These are phyloP conservation scores for Bruguiera sexangula DNA, from an alignment of 345 rosid genomes.

Conservation along the genomic window DNA sequence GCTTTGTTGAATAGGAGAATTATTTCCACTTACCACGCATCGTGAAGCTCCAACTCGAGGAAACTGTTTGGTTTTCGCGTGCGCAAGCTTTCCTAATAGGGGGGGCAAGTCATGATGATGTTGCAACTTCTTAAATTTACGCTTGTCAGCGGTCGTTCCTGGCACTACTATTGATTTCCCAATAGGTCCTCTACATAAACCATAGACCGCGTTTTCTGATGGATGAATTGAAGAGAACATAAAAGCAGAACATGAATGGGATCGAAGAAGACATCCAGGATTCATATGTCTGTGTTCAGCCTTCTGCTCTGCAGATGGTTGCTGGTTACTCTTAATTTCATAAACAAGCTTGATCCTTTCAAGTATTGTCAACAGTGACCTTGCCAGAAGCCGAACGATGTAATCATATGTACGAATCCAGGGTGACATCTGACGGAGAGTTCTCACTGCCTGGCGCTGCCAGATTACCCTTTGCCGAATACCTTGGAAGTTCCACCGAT, in stretches of 20 bases:
- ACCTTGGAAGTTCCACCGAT: slow-evolving; percentile 42
- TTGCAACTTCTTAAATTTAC: slow-evolving; percentile 26
- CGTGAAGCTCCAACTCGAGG: slow-evolving; percentile 37
- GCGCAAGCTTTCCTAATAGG: slow-evolving; percentile 22
- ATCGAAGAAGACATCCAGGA: slow-evolving; percentile 25
- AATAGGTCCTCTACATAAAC: slow-evolving; percentile 24
- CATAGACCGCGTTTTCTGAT: slow-evolving; percentile 32
- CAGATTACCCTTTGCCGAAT: slow-evolving; percentile 48
- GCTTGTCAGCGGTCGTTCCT: slow-evolving; percentile 14
- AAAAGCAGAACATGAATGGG: slow-evolving; percentile 36
- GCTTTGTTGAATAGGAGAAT: slow-evolving; percentile 31
- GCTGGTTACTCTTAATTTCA: slow-evolving; percentile 18
- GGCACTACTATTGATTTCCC: slow-evolving; percentile 28
- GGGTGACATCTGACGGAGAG: slow-evolving; percentile 54
- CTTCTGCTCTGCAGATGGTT: slow-evolving; percentile 15
- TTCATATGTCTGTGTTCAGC: slow-evolving; percentile 8
- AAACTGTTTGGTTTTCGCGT: slow-evolving; percentile 30
- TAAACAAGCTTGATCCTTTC: slow-evolving; percentile 44
- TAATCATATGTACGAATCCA: slow-evolving; percentile 61
- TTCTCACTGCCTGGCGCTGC: slow-evolving; percentile 56
- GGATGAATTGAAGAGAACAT: slow-evolving; percentile 37
- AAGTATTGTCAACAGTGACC: slow-evolving; percentile 56
- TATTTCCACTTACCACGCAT: slow-evolving; percentile 36
- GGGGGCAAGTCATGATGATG: slow-evolving; percentile 17
- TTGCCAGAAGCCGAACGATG: slow-evolving; percentile 46